Conservation (phyloP, 2,329 filamentous ascomycete genomes). For the Paecilomyces fulvus region DNA sequence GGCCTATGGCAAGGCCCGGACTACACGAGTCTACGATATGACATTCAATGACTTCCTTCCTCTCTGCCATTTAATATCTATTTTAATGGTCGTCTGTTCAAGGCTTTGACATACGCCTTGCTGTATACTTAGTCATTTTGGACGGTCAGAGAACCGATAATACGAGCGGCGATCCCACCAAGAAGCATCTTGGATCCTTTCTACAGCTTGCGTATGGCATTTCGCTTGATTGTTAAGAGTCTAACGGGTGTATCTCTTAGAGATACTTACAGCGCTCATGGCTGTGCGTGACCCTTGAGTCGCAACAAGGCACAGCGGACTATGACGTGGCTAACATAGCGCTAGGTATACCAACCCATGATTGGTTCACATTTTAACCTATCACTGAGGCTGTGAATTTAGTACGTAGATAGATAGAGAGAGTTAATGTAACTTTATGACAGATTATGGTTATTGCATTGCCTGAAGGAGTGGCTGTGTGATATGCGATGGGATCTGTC, state of each 20-base stretch:
- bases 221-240: background rate
- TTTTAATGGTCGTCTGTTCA: conserved; percentile 5
- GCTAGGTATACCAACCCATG: background rate
- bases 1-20: background rate
- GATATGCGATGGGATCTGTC: too few species aligned
- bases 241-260: background rate
- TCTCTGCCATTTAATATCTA: background rate
- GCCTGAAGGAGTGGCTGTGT: too few species aligned
- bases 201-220: background rate
- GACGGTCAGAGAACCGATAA: background rate
- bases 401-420: too few species aligned
- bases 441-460: too few species aligned
- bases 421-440: too few species aligned
- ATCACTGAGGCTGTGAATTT: too few species aligned
- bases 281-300: background rate
- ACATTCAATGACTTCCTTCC: conserved; percentile 2
- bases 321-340: background rate
- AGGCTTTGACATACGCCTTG: background rate
- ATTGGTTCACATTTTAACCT: too few species aligned
- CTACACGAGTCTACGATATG: background rate
- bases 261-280: background rate
- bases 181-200: background rate
- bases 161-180: background rate
- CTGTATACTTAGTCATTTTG: background rate
- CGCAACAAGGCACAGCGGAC: background rate